Evolutionary conservation across 768 basidiomycete genomes (phyloP).

Genomic region (Agaricus bisporus): DNA sequence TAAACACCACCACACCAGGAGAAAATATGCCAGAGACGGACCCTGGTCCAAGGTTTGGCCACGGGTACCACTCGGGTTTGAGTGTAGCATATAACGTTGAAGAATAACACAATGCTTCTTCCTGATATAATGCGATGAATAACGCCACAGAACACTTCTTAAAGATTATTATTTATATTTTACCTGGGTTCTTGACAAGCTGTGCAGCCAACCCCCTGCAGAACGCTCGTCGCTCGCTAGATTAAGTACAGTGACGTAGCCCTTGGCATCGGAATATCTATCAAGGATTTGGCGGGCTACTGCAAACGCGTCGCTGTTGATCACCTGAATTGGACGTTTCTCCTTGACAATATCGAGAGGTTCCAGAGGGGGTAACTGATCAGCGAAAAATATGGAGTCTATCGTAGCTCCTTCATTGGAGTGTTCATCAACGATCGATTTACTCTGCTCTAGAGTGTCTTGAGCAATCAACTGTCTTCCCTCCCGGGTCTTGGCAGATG

Average conservation of each 20-base stretch:
- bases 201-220: constrained; percentile 27
- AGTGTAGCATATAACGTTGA: constrained; percentile 39
- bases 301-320: constrained; percentile 33
- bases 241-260: constrained; percentile 30
- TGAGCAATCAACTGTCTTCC: constrained; percentile 15
- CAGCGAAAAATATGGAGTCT: constrained; percentile 21
- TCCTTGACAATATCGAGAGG: constrained; percentile 3
- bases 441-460: constrained; percentile 23
- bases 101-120: constrained; percentile 43
- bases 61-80: constrained; percentile 35
- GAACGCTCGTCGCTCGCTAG: constrained; percentile 29
- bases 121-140: constrained; percentile 18
- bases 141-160: background rate
- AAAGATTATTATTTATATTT: background rate
- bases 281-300: constrained; percentile 26
- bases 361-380: constrained; percentile 22
- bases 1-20: constrained; percentile 41
- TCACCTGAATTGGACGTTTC: constrained; percentile 15
- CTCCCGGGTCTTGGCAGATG: background rate
- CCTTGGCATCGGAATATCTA: constrained; percentile 17
- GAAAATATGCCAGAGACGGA: constrained; percentile 36
- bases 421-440: constrained; percentile 20
- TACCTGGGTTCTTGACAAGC: constrained; percentile 27
- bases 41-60: constrained; percentile 38
- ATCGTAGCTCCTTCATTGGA: constrained; percentile 23